A percentile compares a stretch with the other conserved stretches of the same genome.
Evolutionary conservation across 2,329 filamentous ascomycete species (phyloP).

Genomic region (Pseudopithomyces chartarum): DNA sequence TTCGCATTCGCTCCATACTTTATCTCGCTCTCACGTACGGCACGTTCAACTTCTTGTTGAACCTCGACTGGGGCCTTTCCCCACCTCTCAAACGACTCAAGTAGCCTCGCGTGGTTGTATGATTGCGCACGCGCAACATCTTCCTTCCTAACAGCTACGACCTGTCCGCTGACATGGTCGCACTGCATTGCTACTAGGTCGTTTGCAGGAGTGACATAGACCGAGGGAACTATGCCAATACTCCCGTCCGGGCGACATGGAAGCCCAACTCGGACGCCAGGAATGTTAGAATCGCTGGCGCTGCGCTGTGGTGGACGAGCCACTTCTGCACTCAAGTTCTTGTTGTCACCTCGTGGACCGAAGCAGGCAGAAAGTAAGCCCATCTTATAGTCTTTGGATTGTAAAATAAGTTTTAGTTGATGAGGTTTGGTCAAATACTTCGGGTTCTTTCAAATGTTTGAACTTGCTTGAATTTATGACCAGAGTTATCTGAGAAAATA

Average conservation of each 20-base stretch:
- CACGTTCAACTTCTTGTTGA: not conserved
- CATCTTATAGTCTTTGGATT: too few species aligned
- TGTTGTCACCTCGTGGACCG: not conserved
- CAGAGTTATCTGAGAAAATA: too few species aligned
- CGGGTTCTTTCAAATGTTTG: too few species aligned
- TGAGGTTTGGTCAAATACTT: too few species aligned
- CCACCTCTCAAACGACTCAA: not conserved
- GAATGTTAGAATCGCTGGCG: not conserved
- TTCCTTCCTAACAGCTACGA: not conserved
- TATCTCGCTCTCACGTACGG: not conserved
- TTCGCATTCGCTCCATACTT: not conserved
- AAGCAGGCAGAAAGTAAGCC: too few species aligned
- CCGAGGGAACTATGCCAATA: not conserved
- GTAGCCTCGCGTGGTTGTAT: too few species aligned
- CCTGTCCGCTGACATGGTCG: not conserved
- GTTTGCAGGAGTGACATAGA: not conserved
- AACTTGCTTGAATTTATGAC: too few species aligned
- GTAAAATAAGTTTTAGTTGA: too few species aligned
- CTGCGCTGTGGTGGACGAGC: not conserved
- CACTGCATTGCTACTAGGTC: not conserved
- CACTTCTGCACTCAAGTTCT: not conserved
- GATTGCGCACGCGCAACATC: not conserved
- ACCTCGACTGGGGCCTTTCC: not conserved
- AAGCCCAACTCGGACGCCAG: not conserved
- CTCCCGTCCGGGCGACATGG: not conserved